Evolutionary conservation across 805 yeast species (phyloP), one percentile per base, ranked within the genome.

Genomic region (Candida railenensis): DNA sequence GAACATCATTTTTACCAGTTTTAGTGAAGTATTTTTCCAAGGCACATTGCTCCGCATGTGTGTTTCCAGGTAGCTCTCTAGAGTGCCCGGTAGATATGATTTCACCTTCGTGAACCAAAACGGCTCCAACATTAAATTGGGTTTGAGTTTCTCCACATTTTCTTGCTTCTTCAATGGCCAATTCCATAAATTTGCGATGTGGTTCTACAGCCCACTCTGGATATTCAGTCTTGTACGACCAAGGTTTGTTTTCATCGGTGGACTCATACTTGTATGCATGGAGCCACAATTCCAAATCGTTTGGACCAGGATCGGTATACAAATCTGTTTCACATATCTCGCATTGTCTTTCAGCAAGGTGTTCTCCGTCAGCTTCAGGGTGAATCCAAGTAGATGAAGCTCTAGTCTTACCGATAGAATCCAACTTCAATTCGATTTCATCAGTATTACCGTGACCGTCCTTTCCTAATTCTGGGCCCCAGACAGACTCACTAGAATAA

Each of bases 21-120:
- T 65, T 55, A 4, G 4, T 20, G 47, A 73, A 80, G 54, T 83
- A 85, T 63, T 94, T 94, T 28, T 83, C 86, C 47, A 94, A 61
- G 0, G 97, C 97, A 70, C 95, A 86, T 62, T 94, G 97, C 58
- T 94, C 99, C 3, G 99, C 99, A 63, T 92, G 99, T 0, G 99
- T 92, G 64, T 92, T 94, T 0, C 98, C 99, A 16, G 85, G 87
- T 2, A 91, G 69, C 63, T 94, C 99, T 45, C 98, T 75, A 0
- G 98, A 89, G 58, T 80, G 89, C 0, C 99, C 99, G 0, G 88
- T 82, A 5, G 86, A 75, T n/a, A 94, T 61, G 0, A 92, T 71
- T 44, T 77, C 58, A 34, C 87, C 85, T 43, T 66, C 56, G 46
- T 76, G 66, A 0, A 82, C 92, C 3, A 94, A 69, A 0, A 89